These are phyloP conservation scores for Babesia gibsoni DNA, from an alignment of 169 alveolate genomes.

Conservation along the genomic window DNA sequence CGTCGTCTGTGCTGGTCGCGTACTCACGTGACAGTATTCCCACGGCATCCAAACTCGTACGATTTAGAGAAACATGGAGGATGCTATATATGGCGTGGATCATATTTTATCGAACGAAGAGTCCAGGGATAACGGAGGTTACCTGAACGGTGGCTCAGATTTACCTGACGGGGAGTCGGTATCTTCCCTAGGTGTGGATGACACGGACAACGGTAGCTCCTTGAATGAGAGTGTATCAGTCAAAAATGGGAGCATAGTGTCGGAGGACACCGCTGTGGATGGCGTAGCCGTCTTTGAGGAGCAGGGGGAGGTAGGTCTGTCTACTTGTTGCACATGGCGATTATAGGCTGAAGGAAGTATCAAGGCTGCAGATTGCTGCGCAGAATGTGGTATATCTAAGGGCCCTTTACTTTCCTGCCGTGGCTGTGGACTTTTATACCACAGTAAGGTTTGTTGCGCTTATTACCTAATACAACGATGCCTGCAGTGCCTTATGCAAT, in stretches of 20 bases:
- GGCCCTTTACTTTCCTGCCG: conserved; percentile 40
- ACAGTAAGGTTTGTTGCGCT: conserved; percentile 28
- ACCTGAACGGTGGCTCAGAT: neutral
- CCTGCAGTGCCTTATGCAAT: conserved; percentile 36
- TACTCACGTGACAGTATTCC: conserved; percentile 4
- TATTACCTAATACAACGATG: neutral
- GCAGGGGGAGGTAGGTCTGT: conserved; percentile 3
- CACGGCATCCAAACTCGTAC: neutral
- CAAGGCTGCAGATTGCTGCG: neutral
- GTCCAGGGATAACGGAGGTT: neutral
- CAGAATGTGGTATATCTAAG: conserved; percentile 10
- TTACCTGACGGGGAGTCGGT: conserved; percentile 3
- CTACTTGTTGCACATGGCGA: neutral
- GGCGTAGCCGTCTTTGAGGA: conserved; percentile 1
- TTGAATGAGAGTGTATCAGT: neutral
- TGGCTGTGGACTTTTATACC: conserved; percentile 26
- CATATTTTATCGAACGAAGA: conserved; percentile 6
- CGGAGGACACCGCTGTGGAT: neutral
- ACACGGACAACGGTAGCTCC: conserved; percentile 7
- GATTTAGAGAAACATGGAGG: neutral
- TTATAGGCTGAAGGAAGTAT: neutral
- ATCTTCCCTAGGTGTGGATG: neutral
- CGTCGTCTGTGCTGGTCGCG: conserved; percentile 1
- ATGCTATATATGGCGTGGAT: conserved; percentile 5
- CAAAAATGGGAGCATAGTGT: neutral